phyloP scores from a whole-genome alignment of 495 filamentous ascomycete species.

The Cercophora newfieldiana region DNA sequence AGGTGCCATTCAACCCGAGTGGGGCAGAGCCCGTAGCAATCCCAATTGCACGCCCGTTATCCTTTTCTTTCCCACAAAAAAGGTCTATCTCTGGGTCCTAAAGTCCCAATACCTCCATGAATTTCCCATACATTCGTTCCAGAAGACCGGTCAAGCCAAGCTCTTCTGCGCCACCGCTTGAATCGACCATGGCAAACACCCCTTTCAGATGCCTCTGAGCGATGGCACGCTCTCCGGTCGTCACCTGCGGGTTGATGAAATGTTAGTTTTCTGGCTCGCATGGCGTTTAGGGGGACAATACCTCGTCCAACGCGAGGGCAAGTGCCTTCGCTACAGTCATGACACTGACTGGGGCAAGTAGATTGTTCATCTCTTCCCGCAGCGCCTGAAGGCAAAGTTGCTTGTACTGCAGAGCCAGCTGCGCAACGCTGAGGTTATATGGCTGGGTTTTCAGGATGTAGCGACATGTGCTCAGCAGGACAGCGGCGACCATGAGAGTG shows the following conservation, averaged over 20 bases:
- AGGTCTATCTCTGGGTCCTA: neutral
- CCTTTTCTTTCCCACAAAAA: too few relatives aligned
- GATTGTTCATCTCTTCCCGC: conserved; percentile 4
- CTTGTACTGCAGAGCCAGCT: conserved; percentile 21
- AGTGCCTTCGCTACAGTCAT: conserved; percentile 19
- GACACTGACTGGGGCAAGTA: conserved; percentile 4
- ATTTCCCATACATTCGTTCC: conserved; percentile 12
- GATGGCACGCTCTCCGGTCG: conserved; percentile 6
- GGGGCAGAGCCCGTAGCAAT: too few relatives aligned
- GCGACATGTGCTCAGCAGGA: conserved; percentile 20
- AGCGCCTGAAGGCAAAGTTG: conserved; percentile 13
- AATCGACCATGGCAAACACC: conserved; percentile 17
- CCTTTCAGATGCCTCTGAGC: conserved; percentile 20
- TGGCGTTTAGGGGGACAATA: neutral
- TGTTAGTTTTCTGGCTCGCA: neutral
- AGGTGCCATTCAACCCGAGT: too few relatives aligned
- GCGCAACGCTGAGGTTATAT: conserved; percentile 3
- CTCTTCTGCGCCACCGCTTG: conserved; percentile 9
- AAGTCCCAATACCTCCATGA: neutral
- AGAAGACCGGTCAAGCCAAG: conserved; percentile 18
- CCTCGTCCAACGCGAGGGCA: conserved; percentile 19
- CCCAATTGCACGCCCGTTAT: too few relatives aligned
- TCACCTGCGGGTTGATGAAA: conserved; percentile 2
- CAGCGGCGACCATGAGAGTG: conserved; percentile 10
- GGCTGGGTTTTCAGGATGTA: conserved; percentile 9